Percentiles rank a stretch among this genome's conserved stretches.
Conservation (phyloP, 2,329 filamentous ascomycete species). For the Exophiala mesophila region DNA sequence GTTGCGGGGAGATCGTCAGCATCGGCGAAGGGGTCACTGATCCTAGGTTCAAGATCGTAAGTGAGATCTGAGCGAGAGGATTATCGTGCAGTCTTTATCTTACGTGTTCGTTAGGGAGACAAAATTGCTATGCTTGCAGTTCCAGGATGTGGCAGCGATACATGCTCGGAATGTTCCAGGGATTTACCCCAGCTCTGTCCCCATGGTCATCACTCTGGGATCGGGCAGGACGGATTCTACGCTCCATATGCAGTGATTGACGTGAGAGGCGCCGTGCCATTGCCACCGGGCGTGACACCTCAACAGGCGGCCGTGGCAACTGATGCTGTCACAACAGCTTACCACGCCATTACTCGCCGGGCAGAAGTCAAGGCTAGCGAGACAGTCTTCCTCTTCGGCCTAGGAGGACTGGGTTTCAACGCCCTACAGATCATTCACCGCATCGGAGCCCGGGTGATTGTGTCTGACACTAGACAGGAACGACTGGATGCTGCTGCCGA, state of each 20-base stretch:
- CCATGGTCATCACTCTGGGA: conserved; percentile 37
- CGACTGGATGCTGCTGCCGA: conserved; percentile 28
- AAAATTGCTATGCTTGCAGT: conserved; percentile 4
- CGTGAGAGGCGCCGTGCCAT: conserved; percentile 26
- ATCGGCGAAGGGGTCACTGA: conserved; percentile 5
- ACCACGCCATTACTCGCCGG: conserved; percentile 37
- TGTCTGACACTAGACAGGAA: conserved; percentile 34
- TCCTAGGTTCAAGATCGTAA: conserved; percentile 6
- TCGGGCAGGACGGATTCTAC: conserved; percentile 43
- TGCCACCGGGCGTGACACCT: conserved; percentile 19
- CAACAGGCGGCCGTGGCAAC: conserved; percentile 37
- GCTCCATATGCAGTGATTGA: conserved; percentile 36
- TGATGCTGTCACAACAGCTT: conserved; percentile 40
- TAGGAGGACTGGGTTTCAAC: conserved; percentile 41
- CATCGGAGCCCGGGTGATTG: conserved; percentile 43
- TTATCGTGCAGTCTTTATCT: no score
- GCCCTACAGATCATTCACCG: conserved; percentile 42
- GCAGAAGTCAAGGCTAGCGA: conserved; percentile 34
- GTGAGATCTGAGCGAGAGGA: not conserved
- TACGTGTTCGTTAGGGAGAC: conserved; percentile 6
- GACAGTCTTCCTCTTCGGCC: conserved; percentile 39
- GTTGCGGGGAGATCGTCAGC: conserved; percentile 7
- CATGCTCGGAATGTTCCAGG: conserved; percentile 38
- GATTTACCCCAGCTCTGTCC: conserved; percentile 32
- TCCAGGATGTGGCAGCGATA: conserved; percentile 29